A percentile compares a stretch with the other conserved stretches of the same genome.
These are phyloP conservation scores for Isatis tinctoria DNA, from an alignment of 345 rosid genomes.

Conservation along the genomic window DNA sequence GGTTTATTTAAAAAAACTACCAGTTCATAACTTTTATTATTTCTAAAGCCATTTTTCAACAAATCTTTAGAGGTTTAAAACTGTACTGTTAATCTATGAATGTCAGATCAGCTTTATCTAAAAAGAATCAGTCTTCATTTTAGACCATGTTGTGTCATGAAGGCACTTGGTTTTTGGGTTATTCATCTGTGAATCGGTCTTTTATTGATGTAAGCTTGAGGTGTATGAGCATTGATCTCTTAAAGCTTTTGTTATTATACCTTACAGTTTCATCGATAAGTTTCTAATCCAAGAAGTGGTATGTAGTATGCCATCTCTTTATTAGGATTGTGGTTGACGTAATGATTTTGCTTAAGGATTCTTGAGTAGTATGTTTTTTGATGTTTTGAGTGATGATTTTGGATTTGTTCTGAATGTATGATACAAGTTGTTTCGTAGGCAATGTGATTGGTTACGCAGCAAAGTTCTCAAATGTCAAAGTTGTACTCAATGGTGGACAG, in stretches of 20 bases:
- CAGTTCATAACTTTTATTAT: no score
- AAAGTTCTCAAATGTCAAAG: conserved; percentile 67
- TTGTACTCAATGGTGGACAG: conserved; percentile 83
- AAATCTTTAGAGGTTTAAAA: not conserved
- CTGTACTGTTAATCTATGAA: not conserved
- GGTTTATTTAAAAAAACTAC: no score
- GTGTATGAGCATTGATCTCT: not conserved
- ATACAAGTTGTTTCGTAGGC: conserved; percentile 20
- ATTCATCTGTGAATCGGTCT: no score
- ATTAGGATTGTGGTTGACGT: not conserved
- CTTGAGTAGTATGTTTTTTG: not conserved
- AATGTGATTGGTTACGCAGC: conserved; percentile 50
- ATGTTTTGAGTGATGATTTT: not conserved
- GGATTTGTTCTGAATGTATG: not conserved
- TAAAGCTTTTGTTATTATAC: not conserved
- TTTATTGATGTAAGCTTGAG: not conserved
- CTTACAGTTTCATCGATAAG: not conserved
- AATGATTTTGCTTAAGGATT: not conserved
- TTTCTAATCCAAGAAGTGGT: not conserved
- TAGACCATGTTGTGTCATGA: not conserved
- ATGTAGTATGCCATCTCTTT: not conserved
- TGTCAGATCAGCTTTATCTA: not conserved
- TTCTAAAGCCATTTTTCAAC: no score
- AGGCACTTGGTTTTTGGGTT: not conserved
- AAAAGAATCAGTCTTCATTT: not conserved